Percentiles rank a stretch among this genome's conserved stretches.
phyloP scores from a whole-genome alignment of 441 rosid species.

The Francoa sonchifolia region DNA sequence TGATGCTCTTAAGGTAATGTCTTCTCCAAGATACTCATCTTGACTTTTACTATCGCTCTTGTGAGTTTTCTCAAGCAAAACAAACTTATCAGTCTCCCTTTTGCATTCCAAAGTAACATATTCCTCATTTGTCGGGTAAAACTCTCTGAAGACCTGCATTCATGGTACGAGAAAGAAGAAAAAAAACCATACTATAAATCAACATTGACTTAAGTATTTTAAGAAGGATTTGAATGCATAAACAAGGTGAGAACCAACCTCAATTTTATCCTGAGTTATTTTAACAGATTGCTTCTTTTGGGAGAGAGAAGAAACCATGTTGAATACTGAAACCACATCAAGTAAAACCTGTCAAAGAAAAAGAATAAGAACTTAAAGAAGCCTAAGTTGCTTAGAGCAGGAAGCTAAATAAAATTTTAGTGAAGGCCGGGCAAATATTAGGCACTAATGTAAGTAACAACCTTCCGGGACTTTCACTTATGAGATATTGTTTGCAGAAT shows the following conservation, averaged over 20 bases:
- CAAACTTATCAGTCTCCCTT: conserved; percentile 58
- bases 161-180: no score
- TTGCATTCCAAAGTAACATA: conserved; percentile 41
- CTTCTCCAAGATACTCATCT: conserved; percentile 20
- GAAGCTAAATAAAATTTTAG: neutral
- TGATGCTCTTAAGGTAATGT: conserved; percentile 18
- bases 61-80: conserved; percentile 36
- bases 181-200: no score
- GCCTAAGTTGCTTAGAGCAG: conserved; percentile 4
- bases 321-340: conserved; percentile 55
- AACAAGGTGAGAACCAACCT: conserved; percentile 27
- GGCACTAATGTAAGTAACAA: neutral
- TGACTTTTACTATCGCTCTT: conserved; percentile 19
- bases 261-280: conserved; percentile 53
- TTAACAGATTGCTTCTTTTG: conserved; percentile 60
- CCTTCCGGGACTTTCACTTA: neutral
- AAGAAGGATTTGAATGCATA: no score
- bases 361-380: neutral
- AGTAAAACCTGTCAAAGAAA: conserved; percentile 46
- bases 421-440: neutral
- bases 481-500: neutral
- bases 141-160: conserved; percentile 60
- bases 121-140: conserved; percentile 45
- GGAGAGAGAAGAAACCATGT: conserved; percentile 49
- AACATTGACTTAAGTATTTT: no score